Evolutionary conservation across 192 early-diverging fungal genomes (phyloP), one percentile per base, ranked within the genome.

Genomic region (Podila epigama): DNA sequence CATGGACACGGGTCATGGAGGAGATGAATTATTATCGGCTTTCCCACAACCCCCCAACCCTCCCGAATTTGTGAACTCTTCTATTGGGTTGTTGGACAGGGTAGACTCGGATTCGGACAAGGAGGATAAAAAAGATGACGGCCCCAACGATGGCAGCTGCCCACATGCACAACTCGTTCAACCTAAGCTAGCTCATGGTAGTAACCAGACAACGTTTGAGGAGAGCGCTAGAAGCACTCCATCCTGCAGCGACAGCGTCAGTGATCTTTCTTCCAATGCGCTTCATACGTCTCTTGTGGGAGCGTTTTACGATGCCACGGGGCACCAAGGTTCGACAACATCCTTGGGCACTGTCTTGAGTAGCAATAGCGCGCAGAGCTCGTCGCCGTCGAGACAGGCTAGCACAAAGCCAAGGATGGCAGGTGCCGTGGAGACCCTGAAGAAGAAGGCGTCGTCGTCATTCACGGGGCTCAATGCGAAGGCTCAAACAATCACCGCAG

Each of bases 61-160:
- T 15, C 65, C 7, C 7, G 50, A 28, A 58, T 68, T 68, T 42
- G 5, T 68, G 35, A 68, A 63, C 60, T 68, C 72, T 7, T 52
- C 72, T 22, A 64, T 51, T 7, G 72, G 60, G 12, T 25, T 75
- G 28, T 27, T 63, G 53, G 60, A 63, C 10, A 34, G 31, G 44
- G 11, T 7, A n/a, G 64, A 51, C n/a, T 25, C 35, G 3, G 64
- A 58, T 20, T 27, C 53, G 0, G 53, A 58, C 1, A 41, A 51
- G 10, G 39, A 62, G 28, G 15, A 37, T 25, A 2, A 13, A 18
- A 16, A 5, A 48, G 44, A 48, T n/a, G n/a, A n/a, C n/a, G n/a
- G n/a, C 3, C 44, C n/a, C 25, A 15, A 3, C 44, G 44, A 48
- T 2, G 44, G 7, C 16, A 48, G n/a, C 5, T 22, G 44, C n/a